phyloP scores from a whole-genome alignment of 2,329 filamentous ascomycete species.

The Colletotrichum viniferum region DNA sequence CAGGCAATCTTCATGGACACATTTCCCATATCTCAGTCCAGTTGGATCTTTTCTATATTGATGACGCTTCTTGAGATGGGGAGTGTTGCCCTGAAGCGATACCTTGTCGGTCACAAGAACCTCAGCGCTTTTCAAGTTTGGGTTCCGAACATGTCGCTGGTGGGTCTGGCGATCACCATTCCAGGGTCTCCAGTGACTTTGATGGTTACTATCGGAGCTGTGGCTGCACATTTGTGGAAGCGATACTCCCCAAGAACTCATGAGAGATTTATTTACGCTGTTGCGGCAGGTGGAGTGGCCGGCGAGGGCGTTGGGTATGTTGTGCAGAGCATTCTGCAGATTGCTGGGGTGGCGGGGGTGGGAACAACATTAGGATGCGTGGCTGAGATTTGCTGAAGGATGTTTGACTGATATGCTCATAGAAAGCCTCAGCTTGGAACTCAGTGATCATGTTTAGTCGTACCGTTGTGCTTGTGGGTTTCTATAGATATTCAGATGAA shows the following conservation, averaged over 20 bases:
- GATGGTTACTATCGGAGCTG: neutral
- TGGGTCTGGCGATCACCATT: neutral
- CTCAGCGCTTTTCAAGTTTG: neutral
- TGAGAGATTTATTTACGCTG: neutral
- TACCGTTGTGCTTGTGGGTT: too few species aligned
- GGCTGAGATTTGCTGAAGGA: neutral
- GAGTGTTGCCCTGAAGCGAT: neutral
- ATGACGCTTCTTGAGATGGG: neutral
- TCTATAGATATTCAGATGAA: neutral
- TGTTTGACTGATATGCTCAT: neutral
- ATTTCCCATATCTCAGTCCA: neutral
- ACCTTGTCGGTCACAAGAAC: neutral
- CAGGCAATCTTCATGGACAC: neutral
- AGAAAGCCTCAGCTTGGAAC: neutral
- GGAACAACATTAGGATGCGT: neutral
- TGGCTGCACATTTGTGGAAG: rapidly evolving
- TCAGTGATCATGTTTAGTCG: too few species aligned
- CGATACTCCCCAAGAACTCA: neutral
- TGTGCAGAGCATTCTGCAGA: neutral
- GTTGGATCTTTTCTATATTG: neutral
- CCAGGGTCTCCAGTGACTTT: neutral
- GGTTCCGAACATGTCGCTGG: neutral
- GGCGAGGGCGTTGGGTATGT: neutral
- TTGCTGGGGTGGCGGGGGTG: neutral
- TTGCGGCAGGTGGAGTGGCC: neutral